These are phyloP conservation scores for Fusarium sp. DNA, from an alignment of 2,329 filamentous ascomycete species.

Conservation along the genomic window DNA sequence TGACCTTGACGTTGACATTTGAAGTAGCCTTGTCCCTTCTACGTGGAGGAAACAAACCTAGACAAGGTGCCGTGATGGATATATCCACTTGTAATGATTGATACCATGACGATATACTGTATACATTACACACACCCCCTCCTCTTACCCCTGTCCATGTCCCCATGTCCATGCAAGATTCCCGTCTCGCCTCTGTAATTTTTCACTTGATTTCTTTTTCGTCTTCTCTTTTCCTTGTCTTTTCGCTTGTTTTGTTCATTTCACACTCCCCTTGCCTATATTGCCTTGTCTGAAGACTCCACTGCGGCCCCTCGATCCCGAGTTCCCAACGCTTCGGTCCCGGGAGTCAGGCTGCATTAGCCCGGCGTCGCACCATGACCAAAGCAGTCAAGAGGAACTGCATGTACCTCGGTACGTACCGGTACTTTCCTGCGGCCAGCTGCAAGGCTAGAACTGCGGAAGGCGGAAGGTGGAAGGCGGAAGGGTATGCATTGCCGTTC, in stretches of 20 bases:
- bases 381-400: conserved; percentile 8
- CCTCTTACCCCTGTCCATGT: conserved; percentile 17
- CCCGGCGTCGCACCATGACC: conserved; percentile 38
- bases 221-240: conserved; percentile 6
- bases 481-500: conserved; percentile 4
- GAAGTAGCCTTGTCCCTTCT: conserved; percentile 17
- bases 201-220: conserved; percentile 20
- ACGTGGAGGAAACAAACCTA: conserved; percentile 21
- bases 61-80: conserved; percentile 24
- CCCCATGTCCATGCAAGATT: conserved; percentile 43
- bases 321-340: conserved; percentile 49
- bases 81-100: conserved; percentile 21
- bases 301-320: conserved; percentile 31
- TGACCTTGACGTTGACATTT: conserved; percentile 5
- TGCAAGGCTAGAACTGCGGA: conserved; percentile 16
- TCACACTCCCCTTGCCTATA: conserved; percentile 1
- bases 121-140: conserved; percentile 21
- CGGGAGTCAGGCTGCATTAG: conserved; percentile 48
- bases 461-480: neutral
- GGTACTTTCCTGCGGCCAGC: conserved; percentile 3
- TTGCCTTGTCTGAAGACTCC: conserved; percentile 23
- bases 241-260: conserved; percentile 7
- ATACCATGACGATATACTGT: conserved; percentile 18
- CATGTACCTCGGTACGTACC: conserved; percentile 28
- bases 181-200: conserved; percentile 33